Evolutionary conservation across 148 eudicot genomes (phyloP).

Genomic region (Drosera capensis): DNA sequence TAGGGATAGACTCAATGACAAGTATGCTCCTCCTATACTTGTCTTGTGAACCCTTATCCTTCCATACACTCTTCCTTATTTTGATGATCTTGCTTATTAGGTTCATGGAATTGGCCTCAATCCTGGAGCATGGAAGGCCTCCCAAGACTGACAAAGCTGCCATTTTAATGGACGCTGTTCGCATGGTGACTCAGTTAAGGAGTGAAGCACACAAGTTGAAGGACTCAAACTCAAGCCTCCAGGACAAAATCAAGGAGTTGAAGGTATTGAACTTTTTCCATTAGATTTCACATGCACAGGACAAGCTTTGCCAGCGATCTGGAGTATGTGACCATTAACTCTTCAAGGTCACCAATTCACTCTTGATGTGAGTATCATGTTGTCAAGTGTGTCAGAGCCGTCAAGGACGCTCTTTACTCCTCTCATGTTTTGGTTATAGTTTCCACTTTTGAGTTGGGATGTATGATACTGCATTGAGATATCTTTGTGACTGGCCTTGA

Average conservation of each 20-base stretch:
- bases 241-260: constrained; percentile 58
- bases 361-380: too few relatives aligned
- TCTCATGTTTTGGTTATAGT: background rate
- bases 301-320: too few relatives aligned
- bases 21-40: constrained; percentile 16
- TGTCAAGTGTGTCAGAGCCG: too few relatives aligned
- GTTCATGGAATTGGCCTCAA: constrained; percentile 52
- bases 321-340: too few relatives aligned
- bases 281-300: too few relatives aligned
- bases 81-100: constrained; percentile 16
- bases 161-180: constrained; percentile 51
- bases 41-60: background rate
- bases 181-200: constrained; percentile 53
- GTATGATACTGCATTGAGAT: too few relatives aligned
- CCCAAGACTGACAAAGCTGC: constrained; percentile 65
- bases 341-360: too few relatives aligned
- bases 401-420: background rate
- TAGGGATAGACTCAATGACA: constrained; percentile 67
- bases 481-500: too few relatives aligned
- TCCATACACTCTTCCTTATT: background rate
- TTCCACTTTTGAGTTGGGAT: too few relatives aligned
- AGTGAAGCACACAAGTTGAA: constrained; percentile 52
- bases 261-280: constrained; percentile 24
- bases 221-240: constrained; percentile 46
- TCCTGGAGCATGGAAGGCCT: constrained; percentile 56